Percentiles rank a stretch among this genome's conserved stretches.
These are phyloP conservation scores for Naumovozyma dairenensis DNA, from an alignment of 805 yeast species.

Conservation along the genomic window DNA sequence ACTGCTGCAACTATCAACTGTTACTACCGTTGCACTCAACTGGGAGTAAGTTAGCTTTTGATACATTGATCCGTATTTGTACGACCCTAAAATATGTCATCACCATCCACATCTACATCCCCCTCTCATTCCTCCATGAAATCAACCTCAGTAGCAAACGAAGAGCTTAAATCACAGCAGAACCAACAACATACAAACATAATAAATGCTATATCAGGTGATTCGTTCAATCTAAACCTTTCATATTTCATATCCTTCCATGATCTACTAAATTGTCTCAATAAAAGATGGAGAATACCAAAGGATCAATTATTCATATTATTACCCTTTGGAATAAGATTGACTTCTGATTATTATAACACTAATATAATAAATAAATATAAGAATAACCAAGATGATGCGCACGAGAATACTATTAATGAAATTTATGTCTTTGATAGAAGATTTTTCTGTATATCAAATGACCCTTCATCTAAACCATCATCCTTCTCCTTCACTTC, in stretches of 20 bases:
- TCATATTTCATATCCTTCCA: conserved; percentile 34
- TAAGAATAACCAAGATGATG: background rate
- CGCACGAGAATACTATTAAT: conserved; percentile 4
- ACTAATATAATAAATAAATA: background rate
- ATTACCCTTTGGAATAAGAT: conserved; percentile 55
- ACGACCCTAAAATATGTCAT: no score
- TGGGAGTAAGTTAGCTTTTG: no score
- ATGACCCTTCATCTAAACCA: conserved; percentile 13
- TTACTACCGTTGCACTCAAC: no score
- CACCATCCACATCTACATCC: no score
- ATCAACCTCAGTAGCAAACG: no score
- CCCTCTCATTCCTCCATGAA: background rate
- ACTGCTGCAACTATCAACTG: no score
- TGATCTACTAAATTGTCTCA: conserved; percentile 34
- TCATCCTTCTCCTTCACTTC: no score
- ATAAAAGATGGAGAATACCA: conserved; percentile 35
- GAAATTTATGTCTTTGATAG: conserved; percentile 59
- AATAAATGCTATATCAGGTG: conserved; percentile 40
- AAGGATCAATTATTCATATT: conserved; percentile 38
- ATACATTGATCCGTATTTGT: no score
- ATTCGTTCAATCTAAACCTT: conserved; percentile 27
- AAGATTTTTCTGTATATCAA: conserved; percentile 37
- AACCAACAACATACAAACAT: conserved; percentile 7
- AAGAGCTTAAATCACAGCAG: no score
- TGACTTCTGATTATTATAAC: conserved; percentile 25